These are phyloP conservation scores for Camellia japonica DNA, from an alignment of 148 eudicot species.

Conservation along the genomic window DNA sequence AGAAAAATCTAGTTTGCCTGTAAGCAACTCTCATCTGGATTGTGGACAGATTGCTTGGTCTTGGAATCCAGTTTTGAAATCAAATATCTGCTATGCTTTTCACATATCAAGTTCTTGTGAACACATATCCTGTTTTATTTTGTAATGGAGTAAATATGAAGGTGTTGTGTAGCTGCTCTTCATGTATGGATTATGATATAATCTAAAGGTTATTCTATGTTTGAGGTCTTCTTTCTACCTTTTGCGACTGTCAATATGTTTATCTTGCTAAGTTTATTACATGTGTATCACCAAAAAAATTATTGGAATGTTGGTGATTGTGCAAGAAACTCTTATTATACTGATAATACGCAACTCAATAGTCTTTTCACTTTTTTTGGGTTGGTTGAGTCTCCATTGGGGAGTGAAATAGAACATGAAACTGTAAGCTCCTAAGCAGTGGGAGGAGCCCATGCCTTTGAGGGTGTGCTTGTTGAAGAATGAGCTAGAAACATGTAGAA, in stretches of 20 bases:
- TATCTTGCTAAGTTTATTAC: neutral
- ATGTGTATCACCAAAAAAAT: neutral
- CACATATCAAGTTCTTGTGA: neutral
- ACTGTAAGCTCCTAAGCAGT: too few species aligned
- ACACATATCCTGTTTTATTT: neutral
- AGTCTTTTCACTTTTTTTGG: neutral
- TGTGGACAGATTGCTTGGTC: constrained; percentile 11
- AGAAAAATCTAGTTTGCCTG: constrained; percentile 12
- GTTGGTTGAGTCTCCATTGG: neutral
- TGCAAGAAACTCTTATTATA: neutral
- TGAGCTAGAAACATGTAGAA: too few species aligned
- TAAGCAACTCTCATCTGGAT: constrained; percentile 20
- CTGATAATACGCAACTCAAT: neutral
- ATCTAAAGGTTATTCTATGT: neutral
- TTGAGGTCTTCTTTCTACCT: neutral
- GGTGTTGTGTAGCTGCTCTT: constrained; percentile 8
- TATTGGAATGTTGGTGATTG: neutral
- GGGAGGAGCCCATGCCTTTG: too few species aligned
- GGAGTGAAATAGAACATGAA: too few species aligned
- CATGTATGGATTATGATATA: neutral
- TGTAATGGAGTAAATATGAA: neutral
- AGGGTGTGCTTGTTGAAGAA: too few species aligned
- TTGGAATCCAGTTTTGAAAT: constrained; percentile 9
- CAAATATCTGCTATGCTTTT: neutral
- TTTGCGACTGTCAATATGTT: neutral